A percentile compares a stretch with the other conserved stretches of the same genome.
Conservation (phyloP, 2,329 filamentous ascomycete species). For the Nakataea oryzae region DNA sequence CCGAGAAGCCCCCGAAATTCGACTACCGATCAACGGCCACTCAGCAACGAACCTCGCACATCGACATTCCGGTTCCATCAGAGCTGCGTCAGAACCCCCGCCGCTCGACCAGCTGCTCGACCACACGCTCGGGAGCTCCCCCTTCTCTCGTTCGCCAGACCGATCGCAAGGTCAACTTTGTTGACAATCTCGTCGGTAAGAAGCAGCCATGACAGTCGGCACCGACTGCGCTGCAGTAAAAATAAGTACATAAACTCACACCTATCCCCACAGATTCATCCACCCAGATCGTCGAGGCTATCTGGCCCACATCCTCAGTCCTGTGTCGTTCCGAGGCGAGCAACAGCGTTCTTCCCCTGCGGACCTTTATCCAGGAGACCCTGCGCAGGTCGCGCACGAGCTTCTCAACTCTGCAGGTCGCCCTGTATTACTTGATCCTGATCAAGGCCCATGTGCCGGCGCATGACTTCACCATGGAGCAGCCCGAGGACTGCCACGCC, state of each 20-base stretch:
- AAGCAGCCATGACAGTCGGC: slow-evolving; percentile 36
- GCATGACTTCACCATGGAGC: slow-evolving; percentile 78
- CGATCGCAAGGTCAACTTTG: slow-evolving; percentile 89
- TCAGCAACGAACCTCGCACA: slow-evolving; percentile 14
- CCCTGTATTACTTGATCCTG: slow-evolving; percentile 89
- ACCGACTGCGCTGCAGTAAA: not conserved
- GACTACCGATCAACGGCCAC: slow-evolving; percentile 14
- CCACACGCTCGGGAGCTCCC: slow-evolving; percentile 49
- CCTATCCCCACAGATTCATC: slow-evolving; percentile 65
- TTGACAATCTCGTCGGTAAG: slow-evolving; percentile 97
- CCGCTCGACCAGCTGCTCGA: slow-evolving; percentile 42
- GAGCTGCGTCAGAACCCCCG: slow-evolving; percentile 57
- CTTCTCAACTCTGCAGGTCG: slow-evolving; percentile 95
- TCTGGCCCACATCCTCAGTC: slow-evolving; percentile 86
- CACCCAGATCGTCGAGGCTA: slow-evolving; percentile 91
- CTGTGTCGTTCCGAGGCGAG: slow-evolving; percentile 64
- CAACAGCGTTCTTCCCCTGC: slow-evolving; percentile 73
- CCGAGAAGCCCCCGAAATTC: not conserved
- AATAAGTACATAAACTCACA: slow-evolving; percentile 18
- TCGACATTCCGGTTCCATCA: slow-evolving; percentile 34
- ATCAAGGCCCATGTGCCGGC: slow-evolving; percentile 84
- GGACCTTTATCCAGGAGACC: slow-evolving; percentile 96
- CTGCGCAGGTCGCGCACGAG: slow-evolving; percentile 88
- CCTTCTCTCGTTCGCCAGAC: slow-evolving; percentile 75
- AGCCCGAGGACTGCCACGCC: slow-evolving; percentile 60